These are phyloP conservation scores for Pisolithus orientalis DNA, from an alignment of 768 basidiomycete genomes.

Conservation along the genomic window DNA sequence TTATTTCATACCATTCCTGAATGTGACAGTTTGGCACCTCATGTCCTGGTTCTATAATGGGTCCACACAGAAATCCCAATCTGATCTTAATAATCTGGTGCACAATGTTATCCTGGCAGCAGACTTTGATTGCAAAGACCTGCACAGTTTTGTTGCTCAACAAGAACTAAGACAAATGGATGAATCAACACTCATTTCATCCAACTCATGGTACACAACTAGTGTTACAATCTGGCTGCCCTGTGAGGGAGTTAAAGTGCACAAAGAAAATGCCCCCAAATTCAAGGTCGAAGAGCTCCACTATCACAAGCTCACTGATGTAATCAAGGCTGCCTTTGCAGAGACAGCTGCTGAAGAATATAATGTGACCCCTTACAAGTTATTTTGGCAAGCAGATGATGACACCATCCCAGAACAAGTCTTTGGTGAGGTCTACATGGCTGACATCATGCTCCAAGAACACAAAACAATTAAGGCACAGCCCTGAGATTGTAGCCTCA, in stretches of 20 bases:
- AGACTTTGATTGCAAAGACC: constrained; percentile 7
- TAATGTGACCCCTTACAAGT: constrained; percentile 12
- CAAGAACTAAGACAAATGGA: neutral
- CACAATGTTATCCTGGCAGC: constrained; percentile 3
- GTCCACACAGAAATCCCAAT: constrained; percentile 5
- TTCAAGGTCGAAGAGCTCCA: constrained; percentile 24
- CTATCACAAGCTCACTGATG: constrained; percentile 15
- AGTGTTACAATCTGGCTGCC: constrained; percentile 6
- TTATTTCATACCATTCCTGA: neutral
- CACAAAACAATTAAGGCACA: constrained; percentile 2
- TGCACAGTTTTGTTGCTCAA: neutral
- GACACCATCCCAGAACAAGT: constrained; percentile 9
- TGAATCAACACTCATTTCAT: neutral
- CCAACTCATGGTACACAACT: neutral
- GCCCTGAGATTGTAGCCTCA: no score
- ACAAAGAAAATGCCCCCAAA: neutral
- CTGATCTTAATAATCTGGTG: constrained; percentile 5
- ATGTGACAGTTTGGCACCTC: constrained; percentile 1
- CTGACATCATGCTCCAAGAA: constrained; percentile 9
- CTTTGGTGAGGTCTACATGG: constrained; percentile 19
- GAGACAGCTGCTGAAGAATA: constrained; percentile 9
- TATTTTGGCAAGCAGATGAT: constrained; percentile 4
- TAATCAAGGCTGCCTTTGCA: constrained; percentile 19
- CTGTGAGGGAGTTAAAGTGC: neutral
- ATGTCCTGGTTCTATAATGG: constrained; percentile 21